Percentiles rank a stretch among this genome's conserved stretches.
Conservation (phyloP, 148 eudicot genomes). For the Heliamphora exappendiculata region DNA sequence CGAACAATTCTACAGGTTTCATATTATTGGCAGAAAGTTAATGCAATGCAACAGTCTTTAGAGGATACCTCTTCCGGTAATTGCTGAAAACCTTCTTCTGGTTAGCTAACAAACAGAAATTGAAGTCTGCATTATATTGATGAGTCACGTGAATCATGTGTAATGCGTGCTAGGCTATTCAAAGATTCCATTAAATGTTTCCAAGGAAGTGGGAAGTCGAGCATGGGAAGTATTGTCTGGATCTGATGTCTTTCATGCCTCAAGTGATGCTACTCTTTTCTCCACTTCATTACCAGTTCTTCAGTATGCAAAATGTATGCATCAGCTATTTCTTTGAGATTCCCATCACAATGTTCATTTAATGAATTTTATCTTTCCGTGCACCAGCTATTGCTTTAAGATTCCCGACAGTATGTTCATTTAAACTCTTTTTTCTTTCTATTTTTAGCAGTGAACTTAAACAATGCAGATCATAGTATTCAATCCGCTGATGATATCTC, state of each 20-base stretch:
- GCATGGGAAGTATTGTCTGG: constrained; percentile 32
- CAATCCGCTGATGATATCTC: constrained; percentile 52
- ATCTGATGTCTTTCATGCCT: constrained; percentile 32
- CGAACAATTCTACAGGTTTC: not conserved
- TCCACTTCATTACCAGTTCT: constrained; percentile 87
- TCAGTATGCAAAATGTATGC: constrained; percentile 63
- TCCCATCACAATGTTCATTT: too few relatives aligned
- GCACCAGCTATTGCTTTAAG: too few relatives aligned
- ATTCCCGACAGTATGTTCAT: not conserved
- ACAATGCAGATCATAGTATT: constrained; percentile 25
- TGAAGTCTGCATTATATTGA: not conserved
- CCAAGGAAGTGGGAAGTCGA: constrained; percentile 36
- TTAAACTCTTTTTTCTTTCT: constrained; percentile 12
- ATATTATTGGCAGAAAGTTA: constrained; percentile 2
- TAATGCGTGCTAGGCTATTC: constrained; percentile 35
- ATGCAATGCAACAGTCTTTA: constrained; percentile 18
- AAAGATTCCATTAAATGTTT: constrained; percentile 25
- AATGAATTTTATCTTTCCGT: too few relatives aligned
- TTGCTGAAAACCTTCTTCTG: constrained; percentile 2
- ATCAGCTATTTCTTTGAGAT: too few relatives aligned
- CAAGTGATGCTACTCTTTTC: constrained; percentile 57
- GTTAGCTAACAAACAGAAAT: not conserved
- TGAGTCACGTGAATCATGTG: constrained; percentile 12
- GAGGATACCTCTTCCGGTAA: constrained; percentile 16
- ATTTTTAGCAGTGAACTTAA: constrained; percentile 40